Percentiles rank a stretch among this genome's conserved stretches.
These are phyloP conservation scores for Coniophora puteana DNA, from an alignment of 1,284 basidiomycete species.

Conservation along the genomic window DNA sequence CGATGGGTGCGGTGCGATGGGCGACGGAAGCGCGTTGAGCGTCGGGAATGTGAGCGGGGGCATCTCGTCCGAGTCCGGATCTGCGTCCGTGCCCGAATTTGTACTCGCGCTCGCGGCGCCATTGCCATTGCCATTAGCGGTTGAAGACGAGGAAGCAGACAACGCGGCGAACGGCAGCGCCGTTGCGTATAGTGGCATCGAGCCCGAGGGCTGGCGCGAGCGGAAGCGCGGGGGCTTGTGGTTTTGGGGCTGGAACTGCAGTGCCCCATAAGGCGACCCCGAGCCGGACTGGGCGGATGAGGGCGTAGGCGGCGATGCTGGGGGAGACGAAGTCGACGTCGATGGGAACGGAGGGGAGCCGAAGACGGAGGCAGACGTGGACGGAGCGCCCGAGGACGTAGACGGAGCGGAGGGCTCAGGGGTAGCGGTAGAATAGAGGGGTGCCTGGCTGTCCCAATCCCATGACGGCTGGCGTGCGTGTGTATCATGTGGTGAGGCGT, in stretches of 20 bases:
- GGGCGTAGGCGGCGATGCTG: conserved; percentile 1
- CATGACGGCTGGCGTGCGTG: conserved; percentile 5
- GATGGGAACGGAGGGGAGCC: conserved; percentile 6
- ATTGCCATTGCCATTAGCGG: no score
- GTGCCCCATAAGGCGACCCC: no score
- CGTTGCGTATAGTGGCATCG: no score
- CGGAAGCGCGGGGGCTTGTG: no score
- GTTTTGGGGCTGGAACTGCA: no score
- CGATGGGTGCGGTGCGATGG: conserved; percentile 6
- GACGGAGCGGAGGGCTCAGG: conserved; percentile 17
- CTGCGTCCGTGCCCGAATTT: no score
- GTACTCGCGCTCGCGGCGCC: no score
- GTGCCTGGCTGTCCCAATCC: no score
- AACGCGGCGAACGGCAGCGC: no score
- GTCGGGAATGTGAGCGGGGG: conserved; percentile 16
- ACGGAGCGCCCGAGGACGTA: conserved; percentile 17
- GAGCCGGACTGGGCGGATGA: conserved; percentile 10
- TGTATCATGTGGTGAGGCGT: conserved; percentile 12
- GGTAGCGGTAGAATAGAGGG: no score
- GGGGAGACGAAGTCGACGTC: conserved; percentile 6
- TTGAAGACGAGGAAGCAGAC: no score
- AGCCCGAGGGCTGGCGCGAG: no score
- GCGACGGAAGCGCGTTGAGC: conserved; percentile 12
- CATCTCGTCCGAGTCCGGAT: conserved; percentile 18
- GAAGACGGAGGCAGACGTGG: conserved; percentile 11